Conservation (phyloP, 495 filamentous ascomycete genomes). For the Neurospora tetraspora region DNA sequence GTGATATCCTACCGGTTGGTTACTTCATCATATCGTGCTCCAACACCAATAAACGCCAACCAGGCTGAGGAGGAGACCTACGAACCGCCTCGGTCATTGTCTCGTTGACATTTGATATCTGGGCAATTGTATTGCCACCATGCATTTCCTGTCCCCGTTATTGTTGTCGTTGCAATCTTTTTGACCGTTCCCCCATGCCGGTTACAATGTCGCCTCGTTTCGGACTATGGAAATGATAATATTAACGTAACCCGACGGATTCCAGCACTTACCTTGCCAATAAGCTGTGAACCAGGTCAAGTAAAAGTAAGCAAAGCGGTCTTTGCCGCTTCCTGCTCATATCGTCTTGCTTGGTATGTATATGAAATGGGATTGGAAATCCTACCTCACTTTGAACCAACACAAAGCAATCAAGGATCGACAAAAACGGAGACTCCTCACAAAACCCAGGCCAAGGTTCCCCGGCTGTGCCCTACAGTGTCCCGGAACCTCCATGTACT, state of each 20-base stretch:
- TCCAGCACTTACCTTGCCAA: background rate
- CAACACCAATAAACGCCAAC: background rate
- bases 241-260: background rate
- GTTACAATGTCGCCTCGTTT: background rate
- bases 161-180: background rate
- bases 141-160: background rate
- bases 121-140: no score
- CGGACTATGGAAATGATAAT: background rate
- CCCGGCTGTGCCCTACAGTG: background rate
- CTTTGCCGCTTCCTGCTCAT: background rate
- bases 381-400: background rate
- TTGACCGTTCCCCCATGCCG: background rate
- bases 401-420: background rate
- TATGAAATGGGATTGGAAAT: background rate
- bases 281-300: background rate
- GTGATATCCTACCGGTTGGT: background rate
- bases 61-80: background rate
- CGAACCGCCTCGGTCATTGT: background rate
- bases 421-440: background rate
- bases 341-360: background rate
- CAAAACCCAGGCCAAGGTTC: background rate
- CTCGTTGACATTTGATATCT: background rate
- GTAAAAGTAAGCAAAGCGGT: background rate
- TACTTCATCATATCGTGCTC: background rate
- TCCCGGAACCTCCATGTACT: background rate